Conservation (phyloP, 305 asterid genomes). For the Rubia peregrina region DNA sequence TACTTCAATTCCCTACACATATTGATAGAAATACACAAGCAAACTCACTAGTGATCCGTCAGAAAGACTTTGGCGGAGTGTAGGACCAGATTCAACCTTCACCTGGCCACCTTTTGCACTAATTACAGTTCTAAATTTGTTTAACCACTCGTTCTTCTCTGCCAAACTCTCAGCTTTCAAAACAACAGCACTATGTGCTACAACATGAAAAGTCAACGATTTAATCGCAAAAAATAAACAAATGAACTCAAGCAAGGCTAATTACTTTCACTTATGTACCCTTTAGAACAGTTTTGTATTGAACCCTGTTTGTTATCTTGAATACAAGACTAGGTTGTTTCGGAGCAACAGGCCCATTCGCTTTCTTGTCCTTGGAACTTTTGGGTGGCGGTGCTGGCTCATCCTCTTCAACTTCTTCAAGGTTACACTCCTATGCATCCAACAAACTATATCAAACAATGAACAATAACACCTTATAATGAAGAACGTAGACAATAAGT, state of each 20-base stretch:
- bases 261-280: conserved; percentile 26
- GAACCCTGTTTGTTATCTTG: conserved; percentile 78
- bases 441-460: background rate
- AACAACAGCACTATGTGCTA: conserved; percentile 90
- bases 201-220: conserved; percentile 18
- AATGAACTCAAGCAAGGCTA: background rate
- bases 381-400: conserved; percentile 71
- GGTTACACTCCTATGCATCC: conserved; percentile 72
- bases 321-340: conserved; percentile 74
- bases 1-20: background rate
- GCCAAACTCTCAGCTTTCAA: conserved; percentile 83
- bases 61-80: conserved; percentile 78
- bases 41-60: conserved; percentile 94
- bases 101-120: conserved; percentile 94
- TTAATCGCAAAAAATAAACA: background rate
- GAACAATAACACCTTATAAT: background rate
- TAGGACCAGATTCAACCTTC: conserved; percentile 65
- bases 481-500: background rate
- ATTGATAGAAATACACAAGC: conserved; percentile 7
- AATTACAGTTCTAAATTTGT: conserved; percentile 61
- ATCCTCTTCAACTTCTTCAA: conserved; percentile 77
- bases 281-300: conserved; percentile 88
- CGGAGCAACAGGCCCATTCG: conserved; percentile 68
- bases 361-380: conserved; percentile 89
- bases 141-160: conserved; percentile 84